These are phyloP conservation scores for Lavandula angustifolia DNA, from an alignment of 257 asterid species.

Conservation along the genomic window DNA sequence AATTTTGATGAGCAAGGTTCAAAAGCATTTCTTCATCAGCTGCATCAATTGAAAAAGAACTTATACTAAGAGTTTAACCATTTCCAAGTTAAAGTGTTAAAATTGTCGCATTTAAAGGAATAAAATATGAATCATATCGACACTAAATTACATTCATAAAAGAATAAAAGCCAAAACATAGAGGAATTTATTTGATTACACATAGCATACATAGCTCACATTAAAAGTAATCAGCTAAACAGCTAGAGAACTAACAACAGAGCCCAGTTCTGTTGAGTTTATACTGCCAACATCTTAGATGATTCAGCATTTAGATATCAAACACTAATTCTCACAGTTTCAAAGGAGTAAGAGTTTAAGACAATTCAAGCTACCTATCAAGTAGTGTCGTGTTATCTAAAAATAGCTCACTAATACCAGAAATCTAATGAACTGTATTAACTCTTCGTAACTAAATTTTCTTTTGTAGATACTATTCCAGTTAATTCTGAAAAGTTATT, in stretches of 20 bases:
- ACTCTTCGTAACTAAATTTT: neutral
- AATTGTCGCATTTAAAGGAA: neutral
- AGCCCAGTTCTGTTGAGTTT: conserved; percentile 2
- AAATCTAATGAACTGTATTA: neutral
- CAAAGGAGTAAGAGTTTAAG: neutral
- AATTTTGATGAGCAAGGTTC: conserved; percentile 89
- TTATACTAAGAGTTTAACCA: neutral
- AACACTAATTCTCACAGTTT: conserved; percentile 10
- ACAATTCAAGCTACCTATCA: conserved; percentile 1
- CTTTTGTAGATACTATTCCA: neutral
- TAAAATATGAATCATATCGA: neutral
- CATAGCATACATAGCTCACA: conserved; percentile 6
- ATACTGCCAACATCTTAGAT: conserved; percentile 1
- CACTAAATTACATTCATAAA: neutral
- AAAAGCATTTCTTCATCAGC: conserved; percentile 83
- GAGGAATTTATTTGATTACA: neutral
- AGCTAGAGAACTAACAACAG: neutral
- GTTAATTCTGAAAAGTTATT: neutral
- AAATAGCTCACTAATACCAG: neutral
- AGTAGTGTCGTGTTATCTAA: neutral
- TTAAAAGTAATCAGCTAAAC: conserved; percentile 14
- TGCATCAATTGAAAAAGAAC: conserved; percentile 39
- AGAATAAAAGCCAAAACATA: conserved; percentile 19
- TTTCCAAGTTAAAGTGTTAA: neutral
- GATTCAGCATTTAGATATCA: conserved; percentile 1